Conservation (phyloP, 495 filamentous ascomycete species). For the Daldinia caldariorum region DNA sequence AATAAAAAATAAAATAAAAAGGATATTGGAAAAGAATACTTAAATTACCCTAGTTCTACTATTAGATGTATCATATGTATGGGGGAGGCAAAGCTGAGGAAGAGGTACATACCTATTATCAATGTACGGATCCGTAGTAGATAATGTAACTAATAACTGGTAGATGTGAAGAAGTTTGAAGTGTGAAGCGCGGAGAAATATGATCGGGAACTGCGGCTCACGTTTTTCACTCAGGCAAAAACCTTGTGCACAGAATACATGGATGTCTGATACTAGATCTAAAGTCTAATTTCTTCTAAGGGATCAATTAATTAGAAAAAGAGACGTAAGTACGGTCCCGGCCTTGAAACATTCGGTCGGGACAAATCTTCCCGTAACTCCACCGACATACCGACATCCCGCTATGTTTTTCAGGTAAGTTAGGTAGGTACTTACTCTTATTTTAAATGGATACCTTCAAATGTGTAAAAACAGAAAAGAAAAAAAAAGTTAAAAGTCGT, state of each 20-base stretch:
- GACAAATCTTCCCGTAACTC: conserved; percentile 44
- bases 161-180: conserved; percentile 15
- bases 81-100: conserved; percentile 12
- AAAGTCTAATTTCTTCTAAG: conserved; percentile 26
- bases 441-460: not conserved
- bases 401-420: too few species aligned
- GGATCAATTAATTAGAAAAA: conserved; percentile 36
- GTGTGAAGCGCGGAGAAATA: conserved; percentile 34
- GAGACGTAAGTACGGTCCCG: conserved; percentile 36
- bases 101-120: not conserved
- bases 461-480: not conserved
- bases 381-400: conserved; percentile 36
- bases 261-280: conserved; percentile 6
- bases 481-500: not conserved
- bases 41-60: conserved; percentile 9
- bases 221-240: conserved; percentile 25
- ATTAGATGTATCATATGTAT: conserved; percentile 18
- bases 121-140: too few species aligned
- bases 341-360: conserved; percentile 45
- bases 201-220: conserved; percentile 41
- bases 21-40: not conserved
- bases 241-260: conserved; percentile 21
- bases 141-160: too few species aligned
- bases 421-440: not conserved
- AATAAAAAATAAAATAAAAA: too few species aligned